Evolutionary conservation across 306 rosid genomes (phyloP).

Genomic region (Datisca glomerata): DNA sequence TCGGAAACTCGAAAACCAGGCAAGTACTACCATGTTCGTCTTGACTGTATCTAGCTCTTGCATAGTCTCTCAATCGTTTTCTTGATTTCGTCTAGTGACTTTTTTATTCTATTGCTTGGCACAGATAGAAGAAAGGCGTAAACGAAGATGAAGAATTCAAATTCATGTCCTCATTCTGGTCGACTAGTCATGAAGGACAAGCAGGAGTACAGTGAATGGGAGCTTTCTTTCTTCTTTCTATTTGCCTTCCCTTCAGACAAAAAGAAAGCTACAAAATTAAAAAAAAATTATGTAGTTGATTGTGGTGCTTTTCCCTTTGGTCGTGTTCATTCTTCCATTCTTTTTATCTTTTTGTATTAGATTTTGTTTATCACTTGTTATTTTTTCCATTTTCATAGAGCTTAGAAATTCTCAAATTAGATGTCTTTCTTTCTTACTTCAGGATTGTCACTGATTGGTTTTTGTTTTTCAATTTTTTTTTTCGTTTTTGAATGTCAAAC

Average conservation of each 20-base stretch:
- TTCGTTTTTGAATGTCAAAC: too few species aligned
- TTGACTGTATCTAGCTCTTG: too few species aligned
- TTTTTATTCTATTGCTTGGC: too few species aligned
- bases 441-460: too few species aligned
- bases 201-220: constrained; percentile 32
- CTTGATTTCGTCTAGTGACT: too few species aligned
- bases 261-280: not conserved
- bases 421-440: too few species aligned
- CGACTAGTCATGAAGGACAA: constrained; percentile 16
- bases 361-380: not conserved
- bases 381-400: not conserved
- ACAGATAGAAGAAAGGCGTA: too few species aligned
- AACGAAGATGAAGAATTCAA: constrained; percentile 9
- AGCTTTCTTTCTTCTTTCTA: constrained; percentile 17
- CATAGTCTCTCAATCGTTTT: too few species aligned
- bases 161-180: constrained; percentile 23
- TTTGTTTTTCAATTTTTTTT: too few species aligned
- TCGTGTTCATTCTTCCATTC: constrained; percentile 5
- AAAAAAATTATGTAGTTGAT: constrained; percentile 11
- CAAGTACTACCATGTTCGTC: too few species aligned
- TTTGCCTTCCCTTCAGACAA: not conserved
- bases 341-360: not conserved
- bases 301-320: constrained; percentile 31
- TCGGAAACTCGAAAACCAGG: constrained; percentile 39
- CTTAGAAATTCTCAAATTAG: too few species aligned